Base-by-base conservation (phyloP, 192 early-diverging fungal genomes). In the Coemansia sp. region DNA sequence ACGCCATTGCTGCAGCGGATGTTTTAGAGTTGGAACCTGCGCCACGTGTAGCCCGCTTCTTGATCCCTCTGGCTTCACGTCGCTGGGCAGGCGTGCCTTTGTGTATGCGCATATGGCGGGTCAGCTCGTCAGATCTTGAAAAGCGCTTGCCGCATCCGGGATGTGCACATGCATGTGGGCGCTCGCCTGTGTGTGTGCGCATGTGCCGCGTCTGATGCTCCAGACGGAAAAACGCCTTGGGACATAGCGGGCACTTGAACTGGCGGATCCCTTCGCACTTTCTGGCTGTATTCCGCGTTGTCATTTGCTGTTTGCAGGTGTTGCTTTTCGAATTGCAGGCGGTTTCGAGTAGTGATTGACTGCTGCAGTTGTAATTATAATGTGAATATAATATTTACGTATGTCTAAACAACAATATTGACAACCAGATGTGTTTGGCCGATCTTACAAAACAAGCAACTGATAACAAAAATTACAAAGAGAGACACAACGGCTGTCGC, bases 121-220 rank as follows among this genome's bases (percentile, higher is more conserved):
- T 87, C 18, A 92, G 78, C 63, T 92, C 89, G 56, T 87, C 87
- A 5, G 82, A 84, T 27, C 88, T 74, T 3, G 85, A 85, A 56
- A 93, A 93, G 13, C 81, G 80, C 67, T 88, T 87, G 50, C 81
- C 82, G 67, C 90, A 93, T 37, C 83, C 84, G 30, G 83, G 78
- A 45, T 83, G 83, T 20, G 80, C 80, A 60, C 90, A 93, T 14
- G 72, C 72, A 53, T 90, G 85, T 2, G 90, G 90, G 38, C 84
- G 83, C 66, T 93, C 90, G 37, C 90, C 90, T 2, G 90, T 93
- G 57, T 93, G 90, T 4, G 85, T 89, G 58, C 86, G 81, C 38
- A 87, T 83, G 50, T 93, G 90, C 26, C 87, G 79, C 6, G 85
- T 88, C 64, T 86, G 85, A 59, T 90, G 87, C 63, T 87, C 87